phyloP scores from a whole-genome alignment of 768 basidiomycete genomes.

The Cytidiella melzeri region DNA sequence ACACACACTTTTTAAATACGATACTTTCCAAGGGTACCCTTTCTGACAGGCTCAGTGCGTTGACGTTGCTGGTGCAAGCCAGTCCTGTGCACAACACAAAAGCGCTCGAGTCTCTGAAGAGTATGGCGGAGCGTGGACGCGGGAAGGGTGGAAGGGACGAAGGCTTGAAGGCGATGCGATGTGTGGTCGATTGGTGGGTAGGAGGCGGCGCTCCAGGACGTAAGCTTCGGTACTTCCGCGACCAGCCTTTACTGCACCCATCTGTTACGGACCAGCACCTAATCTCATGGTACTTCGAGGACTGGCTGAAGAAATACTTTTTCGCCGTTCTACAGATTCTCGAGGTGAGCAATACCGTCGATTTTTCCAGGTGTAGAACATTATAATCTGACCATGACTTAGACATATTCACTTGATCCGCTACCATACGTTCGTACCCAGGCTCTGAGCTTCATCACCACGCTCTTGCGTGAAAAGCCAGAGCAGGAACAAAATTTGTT shows the following conservation, averaged over 20 bases:
- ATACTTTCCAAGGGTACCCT: constrained; percentile 87
- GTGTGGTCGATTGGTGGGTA: constrained; percentile 96
- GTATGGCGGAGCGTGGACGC: constrained; percentile 71
- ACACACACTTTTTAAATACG: constrained; percentile 75
- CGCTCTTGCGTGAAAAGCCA: constrained; percentile 80
- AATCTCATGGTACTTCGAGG: constrained; percentile 87
- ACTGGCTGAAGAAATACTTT: constrained; percentile 97
- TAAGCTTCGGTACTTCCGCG: constrained; percentile 92
- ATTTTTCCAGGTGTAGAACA: no score
- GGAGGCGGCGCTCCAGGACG: constrained; percentile 86
- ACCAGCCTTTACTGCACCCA: constrained; percentile 69
- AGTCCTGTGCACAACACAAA: constrained; percentile 82
- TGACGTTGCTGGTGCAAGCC: constrained; percentile 84
- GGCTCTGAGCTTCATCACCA: constrained; percentile 68
- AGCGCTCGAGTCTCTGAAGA: constrained; percentile 68
- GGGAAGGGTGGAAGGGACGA: constrained; percentile 91
- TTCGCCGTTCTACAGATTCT: constrained; percentile 86
- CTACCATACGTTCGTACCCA: constrained; percentile 86
- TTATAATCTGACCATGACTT: no score
- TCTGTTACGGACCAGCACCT: constrained; percentile 66
- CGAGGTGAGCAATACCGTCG: constrained; percentile 68
- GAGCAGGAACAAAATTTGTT: constrained; percentile 98
- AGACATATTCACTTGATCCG: constrained; percentile 81
- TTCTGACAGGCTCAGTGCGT: constrained; percentile 84
- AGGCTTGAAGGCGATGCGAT: constrained; percentile 82